phyloP scores from a whole-genome alignment of 2,329 filamentous ascomycete species.

The Rhynchosporium secalis region DNA sequence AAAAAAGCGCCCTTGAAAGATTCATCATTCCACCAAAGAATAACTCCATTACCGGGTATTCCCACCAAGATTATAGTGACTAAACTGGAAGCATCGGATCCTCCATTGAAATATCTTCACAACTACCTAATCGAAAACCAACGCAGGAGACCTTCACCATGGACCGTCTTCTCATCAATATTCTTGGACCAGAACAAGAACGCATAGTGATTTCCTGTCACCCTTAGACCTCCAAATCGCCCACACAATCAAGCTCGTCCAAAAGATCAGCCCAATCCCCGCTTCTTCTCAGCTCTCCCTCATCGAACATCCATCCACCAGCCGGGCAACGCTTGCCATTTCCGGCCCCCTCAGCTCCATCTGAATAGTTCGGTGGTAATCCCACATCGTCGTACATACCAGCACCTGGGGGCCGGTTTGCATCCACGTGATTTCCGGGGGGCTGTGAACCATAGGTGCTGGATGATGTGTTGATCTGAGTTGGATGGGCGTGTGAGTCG shows the following conservation, averaged over 20 bases:
- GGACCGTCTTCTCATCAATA: too few species aligned
- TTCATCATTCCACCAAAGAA: too few species aligned
- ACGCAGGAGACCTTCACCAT: too few species aligned
- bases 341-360: slow-evolving; percentile 3
- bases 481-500: not conserved
- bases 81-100: too few species aligned
- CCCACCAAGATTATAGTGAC: too few species aligned
- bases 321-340: not conserved
- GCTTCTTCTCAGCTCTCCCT: not conserved
- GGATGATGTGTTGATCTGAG: not conserved
- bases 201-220: too few species aligned
- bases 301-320: slow-evolving; percentile 13
- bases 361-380: not conserved
- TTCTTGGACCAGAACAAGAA: too few species aligned
- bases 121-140: too few species aligned
- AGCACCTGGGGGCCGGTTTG: too few species aligned
- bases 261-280: slow-evolving; percentile 4
- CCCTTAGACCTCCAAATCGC: not conserved
- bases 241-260: not conserved
- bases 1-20: too few species aligned
- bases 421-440: not conserved
- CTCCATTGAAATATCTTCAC: too few species aligned
- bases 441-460: not conserved
- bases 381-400: not conserved
- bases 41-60: too few species aligned